Evolutionary conservation across 2,329 filamentous ascomycete species (phyloP).

Genomic region (Exophiala aquamarina): DNA sequence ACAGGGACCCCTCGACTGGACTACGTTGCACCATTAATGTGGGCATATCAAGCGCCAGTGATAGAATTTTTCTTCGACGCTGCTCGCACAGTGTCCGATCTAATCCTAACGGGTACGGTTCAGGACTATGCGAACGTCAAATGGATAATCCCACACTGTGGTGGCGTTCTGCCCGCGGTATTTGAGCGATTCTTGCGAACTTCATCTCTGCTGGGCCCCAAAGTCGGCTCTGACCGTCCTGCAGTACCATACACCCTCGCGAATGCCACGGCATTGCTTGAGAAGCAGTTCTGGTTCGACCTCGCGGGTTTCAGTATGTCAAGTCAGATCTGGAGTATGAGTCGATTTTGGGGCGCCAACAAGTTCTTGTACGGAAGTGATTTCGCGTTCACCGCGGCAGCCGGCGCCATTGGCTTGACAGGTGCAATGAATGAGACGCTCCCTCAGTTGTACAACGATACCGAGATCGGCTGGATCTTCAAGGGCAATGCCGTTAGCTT

Average conservation of each 20-base stretch:
- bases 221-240: slow-evolving; percentile 2
- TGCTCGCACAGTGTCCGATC: slow-evolving; percentile 46
- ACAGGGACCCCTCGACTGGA: background rate
- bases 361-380: slow-evolving; percentile 22
- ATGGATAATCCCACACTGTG: slow-evolving; percentile 52
- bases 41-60: slow-evolving; percentile 2
- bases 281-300: slow-evolving; percentile 22
- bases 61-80: slow-evolving; percentile 55
- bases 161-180: slow-evolving; percentile 41
- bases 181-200: slow-evolving; percentile 12
- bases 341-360: slow-evolving; percentile 10
- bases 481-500: slow-evolving; percentile 7
- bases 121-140: slow-evolving; percentile 45
- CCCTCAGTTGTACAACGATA: slow-evolving; percentile 6
- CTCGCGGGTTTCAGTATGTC: slow-evolving; percentile 18
- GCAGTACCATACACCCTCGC: background rate
- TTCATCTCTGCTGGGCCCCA: slow-evolving; percentile 6
- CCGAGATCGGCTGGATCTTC: slow-evolving; percentile 7
- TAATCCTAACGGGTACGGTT: slow-evolving; percentile 49
- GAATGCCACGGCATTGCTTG: slow-evolving; percentile 6
- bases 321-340: slow-evolving; percentile 14
- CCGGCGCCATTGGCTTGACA: slow-evolving; percentile 10
- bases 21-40: slow-evolving; percentile 6
- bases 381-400: slow-evolving; percentile 14
- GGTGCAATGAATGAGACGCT: slow-evolving; percentile 10